phyloP scores from a whole-genome alignment of 2,329 filamentous ascomycete species.

The Colletotrichum musicola region DNA sequence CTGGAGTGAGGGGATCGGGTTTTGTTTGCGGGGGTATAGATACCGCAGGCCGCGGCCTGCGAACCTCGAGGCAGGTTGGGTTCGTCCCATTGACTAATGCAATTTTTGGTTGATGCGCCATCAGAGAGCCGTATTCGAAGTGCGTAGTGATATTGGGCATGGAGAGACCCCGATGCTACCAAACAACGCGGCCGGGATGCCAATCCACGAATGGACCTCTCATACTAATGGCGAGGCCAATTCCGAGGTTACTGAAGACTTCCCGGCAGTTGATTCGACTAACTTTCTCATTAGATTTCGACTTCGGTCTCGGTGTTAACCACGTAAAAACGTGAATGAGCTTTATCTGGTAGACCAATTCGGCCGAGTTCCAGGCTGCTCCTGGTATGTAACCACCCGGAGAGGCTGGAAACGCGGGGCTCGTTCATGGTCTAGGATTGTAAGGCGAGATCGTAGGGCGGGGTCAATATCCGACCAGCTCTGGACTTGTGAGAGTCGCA shows the following conservation, averaged over 20 bases:
- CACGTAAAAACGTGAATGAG: not conserved
- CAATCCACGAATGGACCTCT: no score
- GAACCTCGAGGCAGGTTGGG: not conserved
- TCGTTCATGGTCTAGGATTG: not conserved
- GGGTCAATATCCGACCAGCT: not conserved
- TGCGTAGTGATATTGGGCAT: no score
- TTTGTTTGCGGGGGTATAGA: not conserved
- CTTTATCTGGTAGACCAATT: conserved; percentile 17
- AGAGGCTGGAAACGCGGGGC: conserved; percentile 10
- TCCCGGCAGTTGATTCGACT: not conserved
- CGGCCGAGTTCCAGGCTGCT: not conserved
- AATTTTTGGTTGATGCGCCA: not conserved
- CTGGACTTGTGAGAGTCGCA: not conserved
- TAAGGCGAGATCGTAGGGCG: not conserved
- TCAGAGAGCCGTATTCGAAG: not conserved
- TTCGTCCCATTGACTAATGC: not conserved
- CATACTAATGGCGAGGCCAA: no score
- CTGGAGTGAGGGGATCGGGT: not conserved
- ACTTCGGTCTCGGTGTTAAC: not conserved
- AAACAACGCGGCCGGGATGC: no score
- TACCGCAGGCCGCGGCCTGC: conserved; percentile 26
- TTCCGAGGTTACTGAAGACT: not conserved
- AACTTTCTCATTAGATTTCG: no score
- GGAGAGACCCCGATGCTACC: no score
- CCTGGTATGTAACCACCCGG: not conserved